These are phyloP conservation scores for Globisporangium cystogenes DNA, from an alignment of 352 stramenopile genomes.

Conservation along the genomic window DNA sequence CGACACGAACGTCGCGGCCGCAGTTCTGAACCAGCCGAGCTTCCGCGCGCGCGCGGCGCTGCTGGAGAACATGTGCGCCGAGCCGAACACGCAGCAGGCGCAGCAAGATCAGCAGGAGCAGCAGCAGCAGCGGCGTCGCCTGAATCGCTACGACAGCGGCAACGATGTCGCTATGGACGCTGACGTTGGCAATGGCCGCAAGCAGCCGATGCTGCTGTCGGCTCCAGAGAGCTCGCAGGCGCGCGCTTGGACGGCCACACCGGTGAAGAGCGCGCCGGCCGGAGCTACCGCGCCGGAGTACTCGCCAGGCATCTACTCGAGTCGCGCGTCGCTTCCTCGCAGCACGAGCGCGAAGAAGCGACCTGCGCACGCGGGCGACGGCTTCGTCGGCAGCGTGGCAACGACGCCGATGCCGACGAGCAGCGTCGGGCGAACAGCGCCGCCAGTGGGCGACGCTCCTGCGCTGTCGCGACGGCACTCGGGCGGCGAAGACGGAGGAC, in stretches of 20 bases:
- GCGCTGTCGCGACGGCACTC: constrained; percentile 37
- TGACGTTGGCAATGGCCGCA: constrained; percentile 17
- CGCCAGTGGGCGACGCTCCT: constrained; percentile 6
- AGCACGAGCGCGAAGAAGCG: constrained; percentile 22
- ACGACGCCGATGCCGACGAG: constrained; percentile 4
- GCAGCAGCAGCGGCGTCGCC: not conserved
- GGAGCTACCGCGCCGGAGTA: constrained; percentile 24
- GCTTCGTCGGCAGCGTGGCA: constrained; percentile 5
- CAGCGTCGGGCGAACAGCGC: not conserved
- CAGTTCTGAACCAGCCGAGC: constrained; percentile 51
- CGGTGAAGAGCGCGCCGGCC: not conserved
- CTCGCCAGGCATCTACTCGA: constrained; percentile 65
- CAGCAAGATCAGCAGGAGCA: not conserved
- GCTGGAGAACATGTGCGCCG: constrained; percentile 61
- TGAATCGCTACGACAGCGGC: constrained; percentile 20
- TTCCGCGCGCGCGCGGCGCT: constrained; percentile 57
- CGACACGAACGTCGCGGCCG: constrained; percentile 54
- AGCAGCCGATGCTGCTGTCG: constrained; percentile 7
- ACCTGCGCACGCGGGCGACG: constrained; percentile 12
- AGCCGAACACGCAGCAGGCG: constrained; percentile 21
- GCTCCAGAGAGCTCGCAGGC: constrained; percentile 5
- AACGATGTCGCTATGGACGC: constrained; percentile 25
- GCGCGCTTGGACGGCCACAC: not conserved
- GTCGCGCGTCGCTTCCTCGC: constrained; percentile 35
- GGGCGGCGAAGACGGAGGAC: constrained; percentile 12